Conservation (phyloP, 805 yeast genomes). For the Hanseniaspora valbyensis region DNA sequence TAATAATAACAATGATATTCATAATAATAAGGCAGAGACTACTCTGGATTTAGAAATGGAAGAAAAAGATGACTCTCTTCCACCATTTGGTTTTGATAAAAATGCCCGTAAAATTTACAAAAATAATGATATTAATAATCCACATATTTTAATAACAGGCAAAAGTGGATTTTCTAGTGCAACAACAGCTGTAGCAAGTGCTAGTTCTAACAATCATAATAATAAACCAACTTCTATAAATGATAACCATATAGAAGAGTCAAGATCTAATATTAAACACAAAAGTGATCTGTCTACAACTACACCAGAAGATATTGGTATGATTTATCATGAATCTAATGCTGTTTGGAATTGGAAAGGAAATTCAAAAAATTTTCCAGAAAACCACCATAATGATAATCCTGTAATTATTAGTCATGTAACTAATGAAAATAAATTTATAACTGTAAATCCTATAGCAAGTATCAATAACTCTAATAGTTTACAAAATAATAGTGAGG, state of each 20-base stretch:
- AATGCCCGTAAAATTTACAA: background rate
- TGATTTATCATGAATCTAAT: slow-evolving; percentile 10
- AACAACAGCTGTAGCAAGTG: slow-evolving; percentile 16
- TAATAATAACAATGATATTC: background rate
- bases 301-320: slow-evolving; percentile 15
- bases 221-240: background rate
- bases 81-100: background rate
- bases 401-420: background rate
- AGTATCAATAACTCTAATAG: background rate
- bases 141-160: background rate
- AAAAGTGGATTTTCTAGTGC: slow-evolving; percentile 15
- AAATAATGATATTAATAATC: background rate
- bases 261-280: background rate
- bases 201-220: background rate
- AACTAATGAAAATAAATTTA: background rate
- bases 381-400: background rate
- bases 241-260: background rate
- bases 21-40: background rate
- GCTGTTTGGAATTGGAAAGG: slow-evolving; percentile 9
- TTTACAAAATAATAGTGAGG: slow-evolving; percentile 7
- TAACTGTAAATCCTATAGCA: background rate
- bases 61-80: slow-evolving; percentile 8
- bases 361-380: background rate
- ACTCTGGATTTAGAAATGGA: background rate
- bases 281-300: slow-evolving; percentile 14